A percentile compares a stretch with the other conserved stretches of the same genome.
Evolutionary conservation across 2,329 filamentous ascomycete genomes (phyloP).

Genomic region (Neopestalotiopsis rosae): DNA sequence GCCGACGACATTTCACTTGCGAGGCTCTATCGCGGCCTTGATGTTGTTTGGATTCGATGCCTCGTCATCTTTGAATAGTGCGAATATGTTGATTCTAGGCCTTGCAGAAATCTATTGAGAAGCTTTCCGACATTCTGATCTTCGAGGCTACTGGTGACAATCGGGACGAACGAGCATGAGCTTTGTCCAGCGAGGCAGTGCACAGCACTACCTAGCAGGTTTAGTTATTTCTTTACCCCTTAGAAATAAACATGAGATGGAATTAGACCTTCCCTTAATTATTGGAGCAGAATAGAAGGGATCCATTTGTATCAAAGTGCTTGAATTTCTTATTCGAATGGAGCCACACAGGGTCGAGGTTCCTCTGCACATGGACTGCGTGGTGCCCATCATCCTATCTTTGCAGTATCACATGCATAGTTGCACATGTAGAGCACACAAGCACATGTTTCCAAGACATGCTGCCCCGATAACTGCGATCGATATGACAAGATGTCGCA

Average conservation of each 20-base stretch:
- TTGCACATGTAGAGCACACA: neutral
- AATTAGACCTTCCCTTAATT: constrained; percentile 1
- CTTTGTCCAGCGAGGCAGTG: neutral
- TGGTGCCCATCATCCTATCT: neutral
- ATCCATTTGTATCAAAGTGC: neutral
- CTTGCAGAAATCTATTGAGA: neutral
- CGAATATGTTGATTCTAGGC: neutral
- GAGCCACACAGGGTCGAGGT: neutral
- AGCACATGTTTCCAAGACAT: neutral
- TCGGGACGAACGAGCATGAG: neutral
- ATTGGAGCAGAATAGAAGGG: neutral
- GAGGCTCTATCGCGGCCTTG: neutral
- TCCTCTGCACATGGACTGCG: neutral
- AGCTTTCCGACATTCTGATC: neutral
- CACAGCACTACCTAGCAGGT: neutral
- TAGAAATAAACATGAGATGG: neutral
- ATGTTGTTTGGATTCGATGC: neutral
- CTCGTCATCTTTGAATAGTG: neutral
- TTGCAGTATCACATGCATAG: neutral
- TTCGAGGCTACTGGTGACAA: neutral
- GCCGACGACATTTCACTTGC: neutral
- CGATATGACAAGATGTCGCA: neutral
- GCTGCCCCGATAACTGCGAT: neutral
- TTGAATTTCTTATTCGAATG: neutral
- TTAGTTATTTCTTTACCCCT: neutral